Evolutionary conservation across 352 stramenopile genomes (phyloP).

Genomic region (Aphanomyces astaci): DNA sequence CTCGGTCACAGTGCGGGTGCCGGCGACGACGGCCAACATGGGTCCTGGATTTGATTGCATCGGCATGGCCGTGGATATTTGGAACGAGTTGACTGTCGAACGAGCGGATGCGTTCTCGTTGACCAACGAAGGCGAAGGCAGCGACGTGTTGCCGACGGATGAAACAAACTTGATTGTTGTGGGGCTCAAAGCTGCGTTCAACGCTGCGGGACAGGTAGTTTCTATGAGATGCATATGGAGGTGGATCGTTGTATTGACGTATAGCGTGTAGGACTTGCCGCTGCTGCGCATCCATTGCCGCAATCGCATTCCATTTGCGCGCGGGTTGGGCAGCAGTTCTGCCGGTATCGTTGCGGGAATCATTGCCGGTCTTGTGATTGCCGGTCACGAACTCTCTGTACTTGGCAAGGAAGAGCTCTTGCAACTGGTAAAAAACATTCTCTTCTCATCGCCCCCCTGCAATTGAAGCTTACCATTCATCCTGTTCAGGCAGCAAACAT

Average conservation of each 20-base stretch:
- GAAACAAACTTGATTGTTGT: conserved; percentile 91
- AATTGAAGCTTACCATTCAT: not conserved
- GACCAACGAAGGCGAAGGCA: conserved; percentile 95
- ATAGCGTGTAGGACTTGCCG: conserved; percentile 56
- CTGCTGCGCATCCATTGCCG: conserved; percentile 95
- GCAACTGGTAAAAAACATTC: conserved; percentile 61
- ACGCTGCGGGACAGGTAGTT: conserved; percentile 82
- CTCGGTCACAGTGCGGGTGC: conserved; percentile 96
- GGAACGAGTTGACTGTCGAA: conserved; percentile 96
- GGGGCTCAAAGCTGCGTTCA: conserved; percentile 93
- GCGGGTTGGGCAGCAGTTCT: conserved; percentile 94
- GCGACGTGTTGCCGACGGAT: conserved; percentile 84
- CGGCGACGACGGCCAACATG: conserved; percentile 97
- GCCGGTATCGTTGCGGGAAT: conserved; percentile 98
- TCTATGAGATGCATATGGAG: too few species aligned
- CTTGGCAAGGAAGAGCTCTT: conserved; percentile 91
- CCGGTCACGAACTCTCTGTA: conserved; percentile 88
- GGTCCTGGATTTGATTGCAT: conserved; percentile 97
- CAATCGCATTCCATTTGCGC: conserved; percentile 95
- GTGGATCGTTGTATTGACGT: not conserved
- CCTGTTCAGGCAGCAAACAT: conserved; percentile 84
- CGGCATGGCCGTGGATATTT: conserved; percentile 98
- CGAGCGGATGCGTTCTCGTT: conserved; percentile 89
- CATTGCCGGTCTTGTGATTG: conserved; percentile 96
- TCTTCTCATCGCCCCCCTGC: not conserved